Percentiles rank a stretch among this genome's conserved stretches.
Evolutionary conservation across 139 green algal genomes (phyloP).

Genomic region (Helicosporidium sp.): DNA sequence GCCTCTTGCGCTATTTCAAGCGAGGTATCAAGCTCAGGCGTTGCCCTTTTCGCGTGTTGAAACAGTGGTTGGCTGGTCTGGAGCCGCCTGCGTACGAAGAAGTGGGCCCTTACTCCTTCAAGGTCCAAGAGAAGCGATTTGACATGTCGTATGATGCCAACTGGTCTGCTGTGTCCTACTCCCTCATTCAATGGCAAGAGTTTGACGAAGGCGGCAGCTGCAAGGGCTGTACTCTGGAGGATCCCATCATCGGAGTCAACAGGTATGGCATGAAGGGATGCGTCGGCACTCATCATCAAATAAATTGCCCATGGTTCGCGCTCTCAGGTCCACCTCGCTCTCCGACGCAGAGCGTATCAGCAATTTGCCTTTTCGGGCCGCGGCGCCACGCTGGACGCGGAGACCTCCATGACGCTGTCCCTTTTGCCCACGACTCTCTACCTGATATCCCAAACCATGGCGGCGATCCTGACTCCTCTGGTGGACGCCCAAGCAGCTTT

Average conservation of each 20-base stretch:
- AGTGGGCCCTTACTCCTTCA: conserved; percentile 19
- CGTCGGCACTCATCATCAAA: neutral
- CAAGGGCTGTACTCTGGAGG: neutral
- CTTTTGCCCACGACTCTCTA: conserved; percentile 2
- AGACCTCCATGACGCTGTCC: neutral
- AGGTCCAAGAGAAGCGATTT: conserved; percentile 9
- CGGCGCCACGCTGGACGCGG: neutral
- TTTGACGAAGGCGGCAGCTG: neutral
- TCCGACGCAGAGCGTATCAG: conserved; percentile 2
- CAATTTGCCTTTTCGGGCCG: neutral
- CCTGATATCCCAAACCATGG: neutral
- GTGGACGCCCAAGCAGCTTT: neutral
- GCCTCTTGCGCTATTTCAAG: no score
- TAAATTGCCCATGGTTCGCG: neutral
- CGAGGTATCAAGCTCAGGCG: no score
- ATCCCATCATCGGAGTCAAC: conserved; percentile 7
- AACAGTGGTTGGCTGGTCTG: conserved; percentile 14
- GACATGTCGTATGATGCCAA: conserved; percentile 12
- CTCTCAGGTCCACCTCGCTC: neutral
- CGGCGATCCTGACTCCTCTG: neutral
- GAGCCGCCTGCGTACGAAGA: conserved; percentile 12
- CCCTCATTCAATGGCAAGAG: conserved; percentile 1
- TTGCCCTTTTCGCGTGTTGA: no score
- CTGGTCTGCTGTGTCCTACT: conserved; percentile 9
- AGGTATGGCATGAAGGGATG: neutral